These are phyloP conservation scores for Huntiella abstrusa DNA, from an alignment of 2,329 filamentous ascomycete genomes.

Conservation along the genomic window DNA sequence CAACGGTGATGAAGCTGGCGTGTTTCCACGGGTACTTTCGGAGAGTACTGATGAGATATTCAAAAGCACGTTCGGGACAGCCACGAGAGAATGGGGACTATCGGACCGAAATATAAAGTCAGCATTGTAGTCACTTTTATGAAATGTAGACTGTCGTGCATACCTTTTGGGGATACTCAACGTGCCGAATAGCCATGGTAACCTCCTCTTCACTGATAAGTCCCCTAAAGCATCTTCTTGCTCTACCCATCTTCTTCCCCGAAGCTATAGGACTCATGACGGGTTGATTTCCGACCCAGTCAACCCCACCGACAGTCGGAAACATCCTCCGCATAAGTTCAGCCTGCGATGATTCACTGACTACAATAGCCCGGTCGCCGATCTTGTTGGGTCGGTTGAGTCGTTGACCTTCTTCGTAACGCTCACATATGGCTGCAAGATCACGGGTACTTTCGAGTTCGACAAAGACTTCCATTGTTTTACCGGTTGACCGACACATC, in stretches of 20 bases:
- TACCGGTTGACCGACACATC: constrained; percentile 43
- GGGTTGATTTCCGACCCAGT: constrained; percentile 33
- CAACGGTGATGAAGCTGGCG: constrained; percentile 35
- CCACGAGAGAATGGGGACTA: constrained; percentile 41
- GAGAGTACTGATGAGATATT: constrained; percentile 44
- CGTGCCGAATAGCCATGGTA: constrained; percentile 43
- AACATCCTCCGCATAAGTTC: constrained; percentile 44
- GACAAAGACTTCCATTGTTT: constrained; percentile 42
- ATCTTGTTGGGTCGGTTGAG: constrained; percentile 28
- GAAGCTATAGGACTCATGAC: background rate
- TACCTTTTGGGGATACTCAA: constrained; percentile 42
- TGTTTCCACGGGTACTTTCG: constrained; percentile 45
- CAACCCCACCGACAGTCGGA: constrained; percentile 34
- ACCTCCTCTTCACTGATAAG: constrained; percentile 45
- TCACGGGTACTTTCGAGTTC: constrained; percentile 35
- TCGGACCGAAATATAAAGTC: background rate
- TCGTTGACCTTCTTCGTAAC: constrained; percentile 21
- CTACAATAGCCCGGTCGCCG: constrained; percentile 36
- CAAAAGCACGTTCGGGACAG: constrained; percentile 45
- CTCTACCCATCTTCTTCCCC: constrained; percentile 19
- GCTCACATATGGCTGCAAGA: constrained; percentile 33
- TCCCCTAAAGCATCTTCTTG: constrained; percentile 29
- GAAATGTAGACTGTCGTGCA: constrained; percentile 17
- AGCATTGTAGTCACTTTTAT: background rate
- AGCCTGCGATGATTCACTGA: constrained; percentile 36